Base-by-base conservation (phyloP, 352 stramenopile species). In the Pythium myriotylum region DNA sequence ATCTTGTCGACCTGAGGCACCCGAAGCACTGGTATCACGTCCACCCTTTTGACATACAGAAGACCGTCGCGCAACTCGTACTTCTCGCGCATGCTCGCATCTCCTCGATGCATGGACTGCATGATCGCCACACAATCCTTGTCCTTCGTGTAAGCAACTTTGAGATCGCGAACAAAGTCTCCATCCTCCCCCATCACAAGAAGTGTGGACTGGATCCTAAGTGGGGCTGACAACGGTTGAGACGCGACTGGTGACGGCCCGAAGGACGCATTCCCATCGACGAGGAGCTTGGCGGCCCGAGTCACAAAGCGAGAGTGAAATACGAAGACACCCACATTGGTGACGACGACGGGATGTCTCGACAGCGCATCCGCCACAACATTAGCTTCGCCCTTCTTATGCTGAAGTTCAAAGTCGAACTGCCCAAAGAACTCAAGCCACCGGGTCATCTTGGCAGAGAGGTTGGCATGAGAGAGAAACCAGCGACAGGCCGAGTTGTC, bases 361-460 rank as follows among this genome's bases (percentile, higher is more conserved):
- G 51, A 68, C 2, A 68, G 35, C n/a, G 51, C 60, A 41, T 68
- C 60, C n/a, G n/a, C n/a, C n/a, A 68, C 60, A 8, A 62, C 60
- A 19, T 68, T 68, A 3, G 35, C 14, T 5, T 12, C 24, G 32
- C 52, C 55, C 23, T 56, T 61, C 33, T 48, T 43, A n/a, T 63
- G 60, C 32, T 63, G 41, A 2, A 68, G 33, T 17, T 43, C 48
- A 49, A 65, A 68, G 19, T 46, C 27, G 41, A 68, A 68, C 29
- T 62, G 39, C 27, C 53, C 40, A 41, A 68, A 62, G 33, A 63
- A 61, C 37, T 62, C 55, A 4, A 68, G 13, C 40, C 40, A 62
- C 14, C 51, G 43, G 43, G 60, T 26, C 53, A 63, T 42, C 40
- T 68, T 57, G 1, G 32, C 16, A 26, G 50, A 63, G 9, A 68